Base-by-base conservation (phyloP, 2,329 filamentous ascomycete genomes). In the Scedosporium dehoogii region DNA sequence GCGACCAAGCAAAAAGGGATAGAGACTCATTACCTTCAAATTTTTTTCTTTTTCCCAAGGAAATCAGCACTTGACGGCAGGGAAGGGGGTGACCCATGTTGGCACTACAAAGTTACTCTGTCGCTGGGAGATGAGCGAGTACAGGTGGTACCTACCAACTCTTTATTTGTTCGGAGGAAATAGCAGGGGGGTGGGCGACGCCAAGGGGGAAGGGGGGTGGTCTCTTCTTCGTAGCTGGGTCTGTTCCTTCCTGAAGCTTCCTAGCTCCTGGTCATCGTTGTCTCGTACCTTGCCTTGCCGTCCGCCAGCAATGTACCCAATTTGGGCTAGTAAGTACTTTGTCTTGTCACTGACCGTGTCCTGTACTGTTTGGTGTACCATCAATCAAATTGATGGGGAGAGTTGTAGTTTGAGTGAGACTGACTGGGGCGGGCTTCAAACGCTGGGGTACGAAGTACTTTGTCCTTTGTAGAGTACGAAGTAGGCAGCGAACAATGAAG, bases 1-100 rank as follows among this genome's bases (percentile, higher is more conserved):
- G 29, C 59, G 18, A 55, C 46, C 64, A 62, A 59, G 58, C 61
- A 64, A 48, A 64, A 56, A 62, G 46, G 59, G 59, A 46, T 59
- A 60, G 29, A 27, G 51, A 27, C 51, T 55, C 21, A 55, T 55
- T 27, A 55, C 21, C 16, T n/a, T n/a, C 44, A 48, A 48, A 55
- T 23, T 23, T 23, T 55, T 55, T 55, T 55, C 23, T 23, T 55
- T 27, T 23, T 23, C 51, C 51, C 51, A 55, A 6, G 18, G 51
- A 55, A 27, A 55, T 23, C 51, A 23, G 48, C 48, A 55, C 9
- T 33, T 7, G 29, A 33, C 6, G 29, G 23, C 18, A 27, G 6
- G 51, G 2, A 12, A 4, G 48, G 51, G 51, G 51, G 18, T 55
- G 7, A 29, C 51, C 51, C 18, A 55, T 55, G 51, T 10, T 55